Evolutionary conservation across 306 rosid species (phyloP).

Genomic region (Acacia melanoxylon): DNA sequence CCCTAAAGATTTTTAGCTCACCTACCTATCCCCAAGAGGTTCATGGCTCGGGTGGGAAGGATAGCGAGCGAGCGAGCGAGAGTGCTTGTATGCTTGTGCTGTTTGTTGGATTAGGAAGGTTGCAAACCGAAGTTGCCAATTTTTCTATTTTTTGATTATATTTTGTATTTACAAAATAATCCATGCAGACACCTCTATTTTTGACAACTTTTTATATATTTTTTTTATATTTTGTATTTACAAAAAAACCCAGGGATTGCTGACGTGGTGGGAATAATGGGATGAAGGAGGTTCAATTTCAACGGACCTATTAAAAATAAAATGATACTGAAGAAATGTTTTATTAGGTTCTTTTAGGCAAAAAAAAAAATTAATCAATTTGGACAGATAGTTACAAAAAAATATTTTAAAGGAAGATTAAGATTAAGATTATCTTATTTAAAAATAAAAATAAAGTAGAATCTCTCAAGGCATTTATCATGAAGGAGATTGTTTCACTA

Average conservation of each 20-base stretch:
- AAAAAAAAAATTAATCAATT: too few species aligned
- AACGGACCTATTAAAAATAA: neutral
- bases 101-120: neutral
- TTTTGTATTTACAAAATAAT: neutral
- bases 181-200: neutral
- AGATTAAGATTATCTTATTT: too few species aligned
- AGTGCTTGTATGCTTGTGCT: neutral
- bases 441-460: too few species aligned
- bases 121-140: neutral
- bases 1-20: slow-evolving; percentile 18
- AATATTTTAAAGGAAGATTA: too few species aligned
- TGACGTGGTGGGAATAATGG: neutral
- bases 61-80: neutral
- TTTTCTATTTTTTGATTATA: neutral
- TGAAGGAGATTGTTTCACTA: too few species aligned
- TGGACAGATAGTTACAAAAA: too few species aligned
- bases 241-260: neutral
- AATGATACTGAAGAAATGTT: too few species aligned
- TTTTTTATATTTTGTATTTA: too few species aligned
- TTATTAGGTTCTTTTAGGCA: too few species aligned
- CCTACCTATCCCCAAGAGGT: slow-evolving; percentile 98
- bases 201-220: too few species aligned
- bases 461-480: too few species aligned
- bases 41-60: slow-evolving; percentile 54
- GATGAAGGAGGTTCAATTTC: neutral